Base-by-base conservation (phyloP, 208 protist species). In the Trypanosoma boissoni region DNA sequence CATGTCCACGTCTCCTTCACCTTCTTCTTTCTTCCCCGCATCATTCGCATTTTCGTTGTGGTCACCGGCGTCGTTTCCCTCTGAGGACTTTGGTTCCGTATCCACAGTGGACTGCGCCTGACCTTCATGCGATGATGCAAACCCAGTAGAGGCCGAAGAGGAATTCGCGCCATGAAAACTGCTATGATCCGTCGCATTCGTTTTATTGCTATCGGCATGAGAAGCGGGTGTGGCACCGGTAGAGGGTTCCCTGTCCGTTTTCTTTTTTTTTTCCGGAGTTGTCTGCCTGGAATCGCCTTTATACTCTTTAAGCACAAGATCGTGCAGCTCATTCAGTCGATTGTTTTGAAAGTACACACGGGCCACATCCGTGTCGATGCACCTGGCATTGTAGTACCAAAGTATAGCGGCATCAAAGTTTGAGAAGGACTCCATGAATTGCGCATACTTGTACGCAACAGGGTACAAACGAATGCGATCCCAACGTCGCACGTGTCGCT, bases 361-460 rank as follows among this genome's bases (percentile, higher is more conserved):
- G 9, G 95, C 91, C 21, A 98, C 94, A 69, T 98, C 95, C 31
- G 80, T 87, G 24, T 72, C 73, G 45, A 94, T 78, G 49, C 90
- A 96, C 51, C 83, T 68, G 32, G 93, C 83, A 64, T 96, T 92
- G 74, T 92, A 93, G 69, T 97, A 98, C 83, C 84, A 91, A 66
- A 87, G 85, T 29, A 96, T 82, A 12, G 96, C 92, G 2, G 72
- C 76, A 44, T 94, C 85, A 63, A 96, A 86, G 63, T 98, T 85
- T 31, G 96, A 92, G 48, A 94, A 73, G 42, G 80, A 88, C 68
- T 98, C 97, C 78, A 98, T 92, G 61, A 96, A 92, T 63, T 94
- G 78, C 2, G 91, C 97, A 70, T 97, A 98, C 63, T 90, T 84
- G 78, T 98, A 98, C 49, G 96, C 80, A 2, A 97, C 95, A 9